Base-by-base conservation (phyloP, 108 stramenopile genomes). In the Seminavis robusta region DNA sequence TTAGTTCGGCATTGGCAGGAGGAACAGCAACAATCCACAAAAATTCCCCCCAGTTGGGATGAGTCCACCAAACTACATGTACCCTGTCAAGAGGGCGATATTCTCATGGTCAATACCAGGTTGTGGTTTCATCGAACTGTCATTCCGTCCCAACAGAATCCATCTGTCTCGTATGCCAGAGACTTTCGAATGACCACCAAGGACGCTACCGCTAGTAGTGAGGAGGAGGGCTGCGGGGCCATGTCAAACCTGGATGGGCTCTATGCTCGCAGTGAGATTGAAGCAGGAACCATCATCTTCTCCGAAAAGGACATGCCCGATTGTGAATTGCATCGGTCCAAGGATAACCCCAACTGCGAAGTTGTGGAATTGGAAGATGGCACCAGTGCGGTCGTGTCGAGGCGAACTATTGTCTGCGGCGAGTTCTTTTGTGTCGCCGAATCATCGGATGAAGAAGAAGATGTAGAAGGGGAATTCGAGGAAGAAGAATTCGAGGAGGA, bases 51-150 rank as follows among this genome's bases (percentile, higher is more conserved):
- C 20, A 36, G 39, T 1, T 37, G 32, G 36, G 17, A 25, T 24
- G 38, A 55, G 21, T 32, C 25, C 20, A 44, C 31, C 1, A 33
- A 16, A 5, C 31, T 86, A 17, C 48, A 62, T 32, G 62, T 95
- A n/a, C 68, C 73, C 32, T 92, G 90, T 52, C 54, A 78, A 56
- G 48, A 83, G 39, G 90, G 90, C 2, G 90, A 92, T 59, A 57
- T 95, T 0, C 42, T 95, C 5, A 33, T 88, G 8, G 51, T 95
- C 17, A 95, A 95, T 54, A 95, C 94, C 1, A 37, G 69, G 13
- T 56, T 95, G 7, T 95, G 94, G 94, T 88, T 79, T 72, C 94
- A 95, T 64, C 77, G 78, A 37, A 95, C 94, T n/a, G 42, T 66
- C 3, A 58, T 95, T 33, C 90, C 90, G 9, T 30, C 65, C 4